Evolutionary conservation across 768 basidiomycete genomes (phyloP), one percentile per base, ranked within the genome.

Genomic region (Hygrocybe punicea): DNA sequence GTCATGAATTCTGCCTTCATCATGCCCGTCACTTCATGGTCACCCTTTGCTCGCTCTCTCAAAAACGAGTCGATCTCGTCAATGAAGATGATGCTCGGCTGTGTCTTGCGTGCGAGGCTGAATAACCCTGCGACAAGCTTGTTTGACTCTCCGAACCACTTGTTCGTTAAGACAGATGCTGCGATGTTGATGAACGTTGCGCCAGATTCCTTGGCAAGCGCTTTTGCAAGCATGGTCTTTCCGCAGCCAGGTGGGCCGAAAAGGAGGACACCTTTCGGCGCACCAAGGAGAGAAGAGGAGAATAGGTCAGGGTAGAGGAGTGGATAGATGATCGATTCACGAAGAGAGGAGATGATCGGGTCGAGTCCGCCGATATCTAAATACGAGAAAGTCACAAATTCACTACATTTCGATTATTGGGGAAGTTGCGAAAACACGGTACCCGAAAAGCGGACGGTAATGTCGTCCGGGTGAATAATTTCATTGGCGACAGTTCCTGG

Each of bases 141-240:
- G 73, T 98, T 98, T 11, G 84, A 86, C 68, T 93, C 91, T 35
- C 91, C 91, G 62, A 87, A 91, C 91, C 89, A 91, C 67, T 89
- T 88, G 73, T 83, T 87, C 25, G 86, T 85, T 60, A 91, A 76
- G 8, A 84, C 84, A 2, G 85, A 87, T 35, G 87, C 82, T 6
- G 87, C 82, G 58, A 92, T 81, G 69, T 92, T 92, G 75, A 98
- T 96, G 68, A 99, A 99, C 0, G 94, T 96, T 6, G 97, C 97
- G 16, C 93, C 91, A 2, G 90, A 93, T 76, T 99, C 95, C 69
- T 96, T 97, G 11, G 97, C 97, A 7, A 99, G 81, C 2, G 96
- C 96, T 69, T 96, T 96, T 1, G 97, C 97, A n/a, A 99, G 81
- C 93, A 99, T 95, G 1, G 97, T 98, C 77, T 99, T 99, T 23